phyloP scores from a whole-genome alignment of 2,329 filamentous ascomycete genomes.

The Xylaria sp. region DNA sequence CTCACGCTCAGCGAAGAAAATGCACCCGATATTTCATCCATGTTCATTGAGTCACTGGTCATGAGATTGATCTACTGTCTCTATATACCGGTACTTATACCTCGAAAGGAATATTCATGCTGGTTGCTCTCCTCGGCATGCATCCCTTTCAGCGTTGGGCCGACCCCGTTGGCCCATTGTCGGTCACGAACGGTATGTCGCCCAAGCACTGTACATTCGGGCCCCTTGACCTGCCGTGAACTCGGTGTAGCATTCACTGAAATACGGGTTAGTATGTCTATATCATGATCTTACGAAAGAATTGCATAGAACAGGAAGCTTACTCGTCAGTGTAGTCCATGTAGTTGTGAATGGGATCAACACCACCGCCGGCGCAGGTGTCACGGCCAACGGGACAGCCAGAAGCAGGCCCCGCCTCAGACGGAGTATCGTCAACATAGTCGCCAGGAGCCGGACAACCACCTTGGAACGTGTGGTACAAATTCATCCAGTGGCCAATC shows the following conservation, averaged over 20 bases:
- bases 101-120: background rate
- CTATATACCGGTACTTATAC: conserved; percentile 3
- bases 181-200: conserved; percentile 31
- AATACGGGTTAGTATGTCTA: conserved; percentile 22
- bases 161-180: background rate
- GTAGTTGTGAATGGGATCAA: conserved; percentile 35
- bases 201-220: conserved; percentile 38
- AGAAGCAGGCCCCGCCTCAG: conserved; percentile 33
- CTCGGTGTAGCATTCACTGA: conserved; percentile 39
- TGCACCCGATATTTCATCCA: background rate
- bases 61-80: conserved; percentile 8
- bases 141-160: background rate
- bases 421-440: conserved; percentile 38
- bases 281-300: conserved; percentile 9
- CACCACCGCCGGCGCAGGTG: conserved; percentile 29
- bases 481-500: conserved; percentile 38
- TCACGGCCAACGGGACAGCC: conserved; percentile 37
- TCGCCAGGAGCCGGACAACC: conserved; percentile 37
- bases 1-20: background rate
- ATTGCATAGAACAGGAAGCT: conserved; percentile 15
- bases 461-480: conserved; percentile 41
- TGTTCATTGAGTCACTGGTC: conserved; percentile 9
- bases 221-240: conserved; percentile 40
- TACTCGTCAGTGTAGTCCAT: conserved; percentile 40
- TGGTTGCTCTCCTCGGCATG: too few species aligned